Evolutionary conservation across 2,329 filamentous ascomycete genomes (phyloP).

Genomic region (Colletotrichum nymphaeae): DNA sequence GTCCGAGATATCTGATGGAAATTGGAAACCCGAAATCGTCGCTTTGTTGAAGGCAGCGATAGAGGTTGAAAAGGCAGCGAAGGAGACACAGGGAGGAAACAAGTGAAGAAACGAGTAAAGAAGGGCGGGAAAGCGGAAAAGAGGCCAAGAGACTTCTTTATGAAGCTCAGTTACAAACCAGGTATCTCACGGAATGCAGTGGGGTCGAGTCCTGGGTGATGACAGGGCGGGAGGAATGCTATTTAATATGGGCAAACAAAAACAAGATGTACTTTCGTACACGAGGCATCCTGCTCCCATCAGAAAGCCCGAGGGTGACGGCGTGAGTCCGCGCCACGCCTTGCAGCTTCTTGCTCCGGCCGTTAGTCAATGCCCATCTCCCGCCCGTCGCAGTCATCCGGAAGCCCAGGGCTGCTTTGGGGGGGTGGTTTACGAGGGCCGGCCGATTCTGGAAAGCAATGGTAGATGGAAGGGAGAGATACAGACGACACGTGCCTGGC

Average conservation of each 20-base stretch:
- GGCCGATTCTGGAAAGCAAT: constrained; percentile 16
- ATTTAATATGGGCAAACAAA: constrained; percentile 27
- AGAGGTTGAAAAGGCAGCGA: neutral
- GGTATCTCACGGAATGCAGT: constrained; percentile 15
- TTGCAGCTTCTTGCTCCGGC: constrained; percentile 18
- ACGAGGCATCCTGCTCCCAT: constrained; percentile 1
- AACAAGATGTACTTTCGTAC: neutral
- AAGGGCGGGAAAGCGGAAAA: neutral
- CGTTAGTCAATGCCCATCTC: constrained; percentile 20
- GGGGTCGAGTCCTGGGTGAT: neutral
- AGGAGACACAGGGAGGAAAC: neutral
- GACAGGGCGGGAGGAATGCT: constrained; percentile 22
- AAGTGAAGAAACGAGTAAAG: neutral
- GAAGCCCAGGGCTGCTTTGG: neutral
- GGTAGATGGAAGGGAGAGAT: constrained; percentile 20
- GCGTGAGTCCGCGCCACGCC: constrained; percentile 25
- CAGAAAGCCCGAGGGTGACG: constrained; percentile 27
- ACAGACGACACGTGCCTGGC: neutral
- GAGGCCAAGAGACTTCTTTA: neutral
- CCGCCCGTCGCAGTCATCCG: constrained; percentile 1
- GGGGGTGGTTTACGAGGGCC: neutral
- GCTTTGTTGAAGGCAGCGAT: neutral
- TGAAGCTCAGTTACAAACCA: neutral
- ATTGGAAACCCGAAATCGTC: neutral
- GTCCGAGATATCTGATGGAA: neutral